These are phyloP conservation scores for Gossypium herbaceum DNA, from an alignment of 345 rosid species.

Conservation along the genomic window DNA sequence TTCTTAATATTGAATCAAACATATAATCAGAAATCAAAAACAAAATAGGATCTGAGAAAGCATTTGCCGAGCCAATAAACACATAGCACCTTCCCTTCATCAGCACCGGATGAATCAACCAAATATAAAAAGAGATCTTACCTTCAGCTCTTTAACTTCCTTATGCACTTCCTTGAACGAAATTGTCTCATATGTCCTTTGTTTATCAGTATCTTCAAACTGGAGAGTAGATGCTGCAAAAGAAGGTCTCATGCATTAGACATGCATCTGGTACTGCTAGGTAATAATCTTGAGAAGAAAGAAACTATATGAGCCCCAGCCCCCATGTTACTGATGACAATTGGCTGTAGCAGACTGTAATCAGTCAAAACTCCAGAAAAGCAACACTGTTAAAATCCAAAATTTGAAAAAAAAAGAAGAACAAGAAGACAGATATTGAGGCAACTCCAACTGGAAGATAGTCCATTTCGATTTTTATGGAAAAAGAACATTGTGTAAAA, in stretches of 20 bases:
- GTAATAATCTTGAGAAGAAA: neutral
- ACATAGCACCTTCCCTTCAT: neutral
- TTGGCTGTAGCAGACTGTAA: neutral
- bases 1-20: constrained; percentile 1
- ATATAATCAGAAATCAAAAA: constrained; percentile 13
- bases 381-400: neutral
- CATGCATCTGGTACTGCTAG: neutral
- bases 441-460: neutral
- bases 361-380: constrained; percentile 1
- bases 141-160: constrained; percentile 77
- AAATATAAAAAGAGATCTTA: constrained; percentile 23
- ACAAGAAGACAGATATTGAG: neutral
- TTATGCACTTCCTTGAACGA: constrained; percentile 61
- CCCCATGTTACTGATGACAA: neutral
- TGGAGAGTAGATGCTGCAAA: constrained; percentile 68
- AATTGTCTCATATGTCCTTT: constrained; percentile 57
- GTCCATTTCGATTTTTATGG: neutral
- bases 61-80: neutral
- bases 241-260: constrained; percentile 19
- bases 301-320: neutral
- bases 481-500: neutral
- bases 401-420: neutral
- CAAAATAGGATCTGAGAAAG: neutral
- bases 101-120: neutral
- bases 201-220: constrained; percentile 71